Conservation (phyloP, 2,329 filamentous ascomycete genomes). For the Colletotrichum salicis region DNA sequence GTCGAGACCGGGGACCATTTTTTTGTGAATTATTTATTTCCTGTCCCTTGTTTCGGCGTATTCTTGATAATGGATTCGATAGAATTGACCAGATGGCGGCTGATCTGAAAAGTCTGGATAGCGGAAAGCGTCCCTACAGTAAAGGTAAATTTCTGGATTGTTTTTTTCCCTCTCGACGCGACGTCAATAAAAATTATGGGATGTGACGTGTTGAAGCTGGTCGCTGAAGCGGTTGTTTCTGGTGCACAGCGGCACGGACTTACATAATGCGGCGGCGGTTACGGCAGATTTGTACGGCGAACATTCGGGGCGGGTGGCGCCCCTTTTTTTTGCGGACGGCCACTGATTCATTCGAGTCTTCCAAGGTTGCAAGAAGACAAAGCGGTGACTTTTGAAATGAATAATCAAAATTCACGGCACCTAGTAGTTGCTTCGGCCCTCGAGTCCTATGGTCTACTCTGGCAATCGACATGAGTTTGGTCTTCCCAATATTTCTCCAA, state of each 20-base stretch:
- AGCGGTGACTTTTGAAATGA: neutral
- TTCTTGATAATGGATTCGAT: neutral
- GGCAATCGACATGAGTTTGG: neutral
- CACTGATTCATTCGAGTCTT: neutral
- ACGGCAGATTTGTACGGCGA: too few relatives aligned
- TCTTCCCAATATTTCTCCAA: neutral
- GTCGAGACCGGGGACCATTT: slow-evolving; percentile 60
- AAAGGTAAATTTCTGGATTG: neutral
- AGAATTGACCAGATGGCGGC: neutral
- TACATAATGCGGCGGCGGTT: slow-evolving; percentile 14
- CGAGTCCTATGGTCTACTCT: neutral
- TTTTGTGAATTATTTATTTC: neutral
- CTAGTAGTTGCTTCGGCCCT: neutral
- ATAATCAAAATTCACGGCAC: neutral
- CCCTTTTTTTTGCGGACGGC: neutral
- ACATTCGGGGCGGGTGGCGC: too few relatives aligned
- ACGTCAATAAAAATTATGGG: slow-evolving; percentile 25
- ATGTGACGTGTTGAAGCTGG: slow-evolving; percentile 32
- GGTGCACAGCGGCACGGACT: slow-evolving; percentile 8
- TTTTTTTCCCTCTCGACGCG: slow-evolving; percentile 28
- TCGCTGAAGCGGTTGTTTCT: neutral
- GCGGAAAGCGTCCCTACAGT: neutral
- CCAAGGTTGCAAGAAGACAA: neutral
- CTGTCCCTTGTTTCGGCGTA: neutral
- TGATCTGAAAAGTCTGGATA: neutral